Evolutionary conservation across 176 grass and related monocot genomes (phyloP), one percentile per base, ranked within the genome.

Genomic region (Ensete glaucum): DNA sequence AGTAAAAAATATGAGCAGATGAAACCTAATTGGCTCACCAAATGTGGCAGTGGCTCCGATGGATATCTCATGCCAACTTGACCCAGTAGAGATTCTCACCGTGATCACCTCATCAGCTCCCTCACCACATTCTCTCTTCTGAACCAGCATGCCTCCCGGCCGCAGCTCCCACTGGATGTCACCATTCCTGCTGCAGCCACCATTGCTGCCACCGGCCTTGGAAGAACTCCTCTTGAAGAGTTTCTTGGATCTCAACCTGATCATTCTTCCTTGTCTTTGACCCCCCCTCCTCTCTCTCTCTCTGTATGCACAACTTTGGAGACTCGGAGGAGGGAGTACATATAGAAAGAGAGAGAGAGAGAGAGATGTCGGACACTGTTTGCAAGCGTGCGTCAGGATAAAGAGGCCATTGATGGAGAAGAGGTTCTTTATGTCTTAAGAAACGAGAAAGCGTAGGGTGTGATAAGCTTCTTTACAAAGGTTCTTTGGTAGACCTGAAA

Each of bases 81-180:
- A 84, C 0, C 90, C 90, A 20, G 95, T 99, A 50, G 88, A 81
- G 13, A 99, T 84, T 78, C 88, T 90, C 15, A 99, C 86, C 7
- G 76, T 79, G 84, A 99, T 89, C 49, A 91, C 64, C 78, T 89
- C 95, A 0, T 82, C 82, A 23, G 24, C 80, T 0, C 84, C 80
- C 69, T 84, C 82, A 14, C 25, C 48, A 2, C 78, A 87, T 6
- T 82, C 90, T 69, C 95, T 87, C 84, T 91, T 99, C 86, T 99
- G 86, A 77, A 99, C 95, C 72, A 99, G 90, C 95, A 99, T 99
- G 43, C 95, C 95, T 48, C 95, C 95, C 0, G 95, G 95, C 73
- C 90, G 74, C 79, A 94, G 73, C 83, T 99, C 95, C 95, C 95
- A 98, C 75, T 93, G 80, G 52, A 98, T 94, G 80, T 91, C 88